Conservation (phyloP, 306 rosid species). For the Quercus cerris region DNA sequence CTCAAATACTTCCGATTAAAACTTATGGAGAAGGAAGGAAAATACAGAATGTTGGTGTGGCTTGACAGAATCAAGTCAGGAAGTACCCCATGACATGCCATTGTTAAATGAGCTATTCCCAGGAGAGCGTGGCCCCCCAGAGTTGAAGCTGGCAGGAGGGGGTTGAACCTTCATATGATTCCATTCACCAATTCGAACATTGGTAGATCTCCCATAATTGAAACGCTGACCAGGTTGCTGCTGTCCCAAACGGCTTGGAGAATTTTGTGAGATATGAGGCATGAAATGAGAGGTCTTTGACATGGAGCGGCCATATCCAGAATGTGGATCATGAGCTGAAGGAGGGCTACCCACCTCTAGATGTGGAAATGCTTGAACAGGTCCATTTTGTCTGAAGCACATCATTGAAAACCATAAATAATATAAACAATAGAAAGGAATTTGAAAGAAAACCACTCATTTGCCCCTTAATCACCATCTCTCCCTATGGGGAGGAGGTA, state of each 20-base stretch:
- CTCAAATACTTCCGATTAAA: background rate
- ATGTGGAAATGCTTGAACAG: conserved; percentile 59
- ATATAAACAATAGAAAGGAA: conserved; percentile 7
- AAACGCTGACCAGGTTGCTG: conserved; percentile 73
- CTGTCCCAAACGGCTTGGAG: conserved; percentile 93
- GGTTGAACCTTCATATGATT: conserved; percentile 70
- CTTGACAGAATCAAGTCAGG: conserved; percentile 21
- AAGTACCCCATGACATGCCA: conserved; percentile 85
- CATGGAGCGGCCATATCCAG: conserved; percentile 49
- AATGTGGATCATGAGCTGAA: conserved; percentile 54
- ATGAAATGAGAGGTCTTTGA: conserved; percentile 69
- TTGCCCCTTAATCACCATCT: background rate
- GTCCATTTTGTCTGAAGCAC: conserved; percentile 64
- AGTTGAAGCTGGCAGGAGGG: conserved; percentile 59
- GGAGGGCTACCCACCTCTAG: conserved; percentile 71
- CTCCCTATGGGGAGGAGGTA: no score
- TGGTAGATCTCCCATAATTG: conserved; percentile 60
- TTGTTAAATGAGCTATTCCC: conserved; percentile 65
- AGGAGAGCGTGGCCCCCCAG: conserved; percentile 73
- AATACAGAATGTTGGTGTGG: conserved; percentile 15
- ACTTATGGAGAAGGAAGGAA: background rate
- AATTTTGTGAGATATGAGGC: conserved; percentile 69
- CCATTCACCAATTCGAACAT: conserved; percentile 60
- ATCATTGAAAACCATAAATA: conserved; percentile 13
- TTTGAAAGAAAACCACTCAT: background rate